A percentile compares a stretch with the other conserved stretches of the same genome.
phyloP scores from a whole-genome alignment of 139 green algal genomes.

The Coccomyxa sp. region DNA sequence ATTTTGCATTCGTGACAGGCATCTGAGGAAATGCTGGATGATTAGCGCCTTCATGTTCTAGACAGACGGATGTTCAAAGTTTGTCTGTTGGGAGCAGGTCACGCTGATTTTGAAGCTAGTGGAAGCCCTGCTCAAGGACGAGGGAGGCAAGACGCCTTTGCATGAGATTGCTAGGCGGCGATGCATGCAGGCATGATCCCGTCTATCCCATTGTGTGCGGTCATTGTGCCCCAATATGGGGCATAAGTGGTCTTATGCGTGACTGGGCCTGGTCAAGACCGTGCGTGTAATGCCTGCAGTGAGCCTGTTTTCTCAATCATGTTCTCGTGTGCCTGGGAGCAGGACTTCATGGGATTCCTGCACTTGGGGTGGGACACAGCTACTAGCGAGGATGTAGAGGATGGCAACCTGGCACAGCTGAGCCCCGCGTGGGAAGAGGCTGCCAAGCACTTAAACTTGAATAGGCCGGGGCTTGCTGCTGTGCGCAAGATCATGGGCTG shows the following conservation, averaged over 20 bases:
- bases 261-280: not conserved
- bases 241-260: not conserved
- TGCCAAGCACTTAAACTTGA: constrained; percentile 14
- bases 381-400: constrained; percentile 27
- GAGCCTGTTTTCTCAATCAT: not conserved
- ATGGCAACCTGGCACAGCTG: constrained; percentile 13
- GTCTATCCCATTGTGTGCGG: not conserved
- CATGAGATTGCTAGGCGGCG: constrained; percentile 46
- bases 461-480: constrained; percentile 28
- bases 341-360: constrained; percentile 65
- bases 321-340: not conserved
- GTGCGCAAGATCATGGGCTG: constrained; percentile 51
- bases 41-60: not conserved
- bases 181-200: constrained; percentile 48
- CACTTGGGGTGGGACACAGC: constrained; percentile 58
- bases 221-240: not conserved
- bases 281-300: not conserved
- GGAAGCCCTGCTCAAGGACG: constrained; percentile 42
- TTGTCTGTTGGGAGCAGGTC: not conserved
- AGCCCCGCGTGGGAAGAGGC: constrained; percentile 31
- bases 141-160: constrained; percentile 36
- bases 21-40: not conserved
- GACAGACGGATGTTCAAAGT: not conserved
- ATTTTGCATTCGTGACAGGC: not conserved
- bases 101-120: constrained; percentile 51